Conservation (phyloP, 805 yeast species). For the Naumovozyma dairenensis region DNA sequence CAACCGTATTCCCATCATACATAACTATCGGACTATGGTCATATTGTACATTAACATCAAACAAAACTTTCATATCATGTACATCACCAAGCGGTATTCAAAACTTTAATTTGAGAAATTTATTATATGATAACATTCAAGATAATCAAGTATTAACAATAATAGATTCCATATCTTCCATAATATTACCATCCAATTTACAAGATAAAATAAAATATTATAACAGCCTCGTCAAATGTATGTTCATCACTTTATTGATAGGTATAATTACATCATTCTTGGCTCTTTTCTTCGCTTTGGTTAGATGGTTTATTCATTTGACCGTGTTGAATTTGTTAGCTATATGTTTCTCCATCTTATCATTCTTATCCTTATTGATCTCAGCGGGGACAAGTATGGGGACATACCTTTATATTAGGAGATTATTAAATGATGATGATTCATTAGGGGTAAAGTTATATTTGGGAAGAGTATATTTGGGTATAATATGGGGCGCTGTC, state of each 20-base stretch:
- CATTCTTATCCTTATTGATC: constrained; percentile 31
- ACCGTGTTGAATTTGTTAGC: constrained; percentile 40
- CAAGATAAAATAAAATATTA: constrained; percentile 37
- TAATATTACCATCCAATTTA: constrained; percentile 47
- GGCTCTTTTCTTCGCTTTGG: constrained; percentile 30
- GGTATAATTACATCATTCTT: constrained; percentile 38
- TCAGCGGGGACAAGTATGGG: constrained; percentile 57
- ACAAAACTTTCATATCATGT: constrained; percentile 16
- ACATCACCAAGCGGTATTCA: constrained; percentile 25
- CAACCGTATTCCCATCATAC: constrained; percentile 34
- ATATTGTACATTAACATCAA: constrained; percentile 41
- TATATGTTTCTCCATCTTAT: constrained; percentile 35
- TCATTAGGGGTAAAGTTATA: constrained; percentile 47
- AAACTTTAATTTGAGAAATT: constrained; percentile 17
- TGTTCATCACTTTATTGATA: constrained; percentile 45
- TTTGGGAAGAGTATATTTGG: constrained; percentile 44
- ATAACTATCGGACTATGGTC: constrained; percentile 55
- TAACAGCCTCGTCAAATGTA: constrained; percentile 42
- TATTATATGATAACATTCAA: constrained; percentile 21
- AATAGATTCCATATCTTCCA: constrained; percentile 19
- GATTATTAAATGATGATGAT: constrained; percentile 40
- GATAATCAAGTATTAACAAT: constrained; percentile 17
- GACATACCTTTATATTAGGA: constrained; percentile 39
- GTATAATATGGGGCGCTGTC: constrained; percentile 54
- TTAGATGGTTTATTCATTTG: constrained; percentile 33